These are phyloP conservation scores for Alloteropsis angusta DNA, from an alignment of 202 grass and related monocot species.

Conservation along the genomic window DNA sequence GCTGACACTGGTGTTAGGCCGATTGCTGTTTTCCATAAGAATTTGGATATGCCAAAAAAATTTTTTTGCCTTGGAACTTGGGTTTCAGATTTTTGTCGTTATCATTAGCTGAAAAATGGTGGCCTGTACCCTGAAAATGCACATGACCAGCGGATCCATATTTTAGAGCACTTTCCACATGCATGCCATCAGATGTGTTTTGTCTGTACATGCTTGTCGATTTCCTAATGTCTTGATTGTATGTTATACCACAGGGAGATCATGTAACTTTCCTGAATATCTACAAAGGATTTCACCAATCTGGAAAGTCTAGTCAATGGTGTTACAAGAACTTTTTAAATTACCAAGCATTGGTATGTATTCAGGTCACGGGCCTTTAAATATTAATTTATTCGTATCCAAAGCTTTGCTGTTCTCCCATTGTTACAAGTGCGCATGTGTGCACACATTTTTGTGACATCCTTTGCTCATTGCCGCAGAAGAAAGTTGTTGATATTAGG, in stretches of 20 bases:
- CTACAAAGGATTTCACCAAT: constrained; percentile 89
- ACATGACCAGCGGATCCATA: not conserved
- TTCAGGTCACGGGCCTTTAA: not conserved
- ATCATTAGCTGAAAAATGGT: not conserved
- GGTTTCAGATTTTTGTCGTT: not conserved
- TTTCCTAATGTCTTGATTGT: constrained; percentile 12
- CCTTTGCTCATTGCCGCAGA: constrained; percentile 43
- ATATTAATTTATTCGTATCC: constrained; percentile 1
- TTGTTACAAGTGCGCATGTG: not conserved
- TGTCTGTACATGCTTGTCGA: not conserved
- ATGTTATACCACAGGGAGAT: constrained; percentile 55
- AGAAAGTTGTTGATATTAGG: constrained; percentile 86
- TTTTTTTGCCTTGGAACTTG: not conserved
- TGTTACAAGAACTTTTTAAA: constrained; percentile 96
- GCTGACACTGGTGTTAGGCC: not conserved
- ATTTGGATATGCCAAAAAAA: not conserved
- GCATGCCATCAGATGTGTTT: not conserved
- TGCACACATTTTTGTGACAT: constrained; percentile 7
- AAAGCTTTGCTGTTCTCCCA: constrained; percentile 5
- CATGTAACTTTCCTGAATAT: constrained; percentile 92
- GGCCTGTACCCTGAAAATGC: not conserved
- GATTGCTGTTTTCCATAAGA: not conserved
- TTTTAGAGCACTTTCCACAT: not conserved
- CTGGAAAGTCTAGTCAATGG: constrained; percentile 92
- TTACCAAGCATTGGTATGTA: constrained; percentile 83